A percentile compares a stretch with the other conserved stretches of the same genome.
phyloP scores from a whole-genome alignment of 495 filamentous ascomycete genomes.

The Cudoniella acicularis region DNA sequence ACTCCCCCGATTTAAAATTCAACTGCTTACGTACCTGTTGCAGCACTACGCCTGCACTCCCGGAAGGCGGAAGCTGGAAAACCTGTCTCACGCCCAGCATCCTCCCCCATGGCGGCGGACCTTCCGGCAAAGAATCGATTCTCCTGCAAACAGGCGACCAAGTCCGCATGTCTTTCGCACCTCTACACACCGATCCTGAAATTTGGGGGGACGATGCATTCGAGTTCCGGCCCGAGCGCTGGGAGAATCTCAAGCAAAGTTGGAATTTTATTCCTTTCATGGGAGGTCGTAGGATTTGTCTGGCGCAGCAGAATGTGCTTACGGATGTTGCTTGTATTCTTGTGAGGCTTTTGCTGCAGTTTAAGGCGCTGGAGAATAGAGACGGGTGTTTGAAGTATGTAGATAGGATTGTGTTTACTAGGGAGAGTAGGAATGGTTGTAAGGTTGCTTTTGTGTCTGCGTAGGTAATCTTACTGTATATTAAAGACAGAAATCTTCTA shows the following conservation, averaged over 20 bases:
- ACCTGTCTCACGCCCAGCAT: slow-evolving; percentile 5
- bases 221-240: slow-evolving; percentile 35
- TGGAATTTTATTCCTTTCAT: slow-evolving; percentile 1
- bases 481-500: too few relatives aligned
- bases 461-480: too few relatives aligned
- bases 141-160: slow-evolving; percentile 36
- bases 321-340: not conserved
- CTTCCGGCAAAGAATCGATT: slow-evolving; percentile 39
- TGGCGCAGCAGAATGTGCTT: not conserved
- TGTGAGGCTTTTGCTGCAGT: not conserved
- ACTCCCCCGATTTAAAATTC: not conserved
- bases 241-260: slow-evolving; percentile 21
- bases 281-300: not conserved
- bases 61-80: not conserved
- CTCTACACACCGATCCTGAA: not conserved
- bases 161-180: not conserved
- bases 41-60: not conserved
- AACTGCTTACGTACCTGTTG: not conserved
- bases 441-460: not conserved
- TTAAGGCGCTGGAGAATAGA: not conserved
- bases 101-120: slow-evolving; percentile 44
- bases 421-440: not conserved
- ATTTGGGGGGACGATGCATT: slow-evolving; percentile 23
- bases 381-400: not conserved
- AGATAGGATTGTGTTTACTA: not conserved